Conservation (phyloP, 2,329 filamentous ascomycete species). For the Pseudopyricularia javanii region DNA sequence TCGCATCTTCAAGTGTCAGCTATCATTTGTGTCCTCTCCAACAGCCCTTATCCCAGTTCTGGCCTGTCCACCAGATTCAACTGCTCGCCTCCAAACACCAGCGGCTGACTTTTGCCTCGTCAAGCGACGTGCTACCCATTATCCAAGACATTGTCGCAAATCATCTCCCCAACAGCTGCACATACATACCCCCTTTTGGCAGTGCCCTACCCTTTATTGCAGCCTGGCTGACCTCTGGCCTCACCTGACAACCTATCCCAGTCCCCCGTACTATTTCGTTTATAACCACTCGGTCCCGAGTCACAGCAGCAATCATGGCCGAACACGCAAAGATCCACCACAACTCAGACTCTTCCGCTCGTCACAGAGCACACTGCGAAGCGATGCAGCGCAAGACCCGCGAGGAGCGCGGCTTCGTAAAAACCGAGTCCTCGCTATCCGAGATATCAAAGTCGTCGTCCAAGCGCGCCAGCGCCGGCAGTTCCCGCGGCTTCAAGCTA, state of each 20-base stretch:
- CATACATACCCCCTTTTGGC: not conserved
- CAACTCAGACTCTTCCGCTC: not conserved
- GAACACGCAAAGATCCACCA: not conserved
- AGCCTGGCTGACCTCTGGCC: not conserved
- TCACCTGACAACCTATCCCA: not conserved
- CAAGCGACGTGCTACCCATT: not conserved
- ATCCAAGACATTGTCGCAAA: not conserved
- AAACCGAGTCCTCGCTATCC: constrained; percentile 35
- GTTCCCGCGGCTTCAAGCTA: constrained; percentile 13
- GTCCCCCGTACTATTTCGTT: not conserved
- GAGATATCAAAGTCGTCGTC: constrained; percentile 17
- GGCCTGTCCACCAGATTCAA: too few relatives aligned
- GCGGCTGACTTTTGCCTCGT: not conserved
- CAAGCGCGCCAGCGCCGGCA: constrained; percentile 8
- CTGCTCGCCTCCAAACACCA: too few relatives aligned
- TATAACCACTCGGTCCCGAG: too few relatives aligned
- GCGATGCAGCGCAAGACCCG: constrained; percentile 39
- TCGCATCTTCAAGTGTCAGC: too few relatives aligned
- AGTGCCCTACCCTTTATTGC: too few relatives aligned
- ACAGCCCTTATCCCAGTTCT: too few relatives aligned
- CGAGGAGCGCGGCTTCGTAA: constrained; percentile 32
- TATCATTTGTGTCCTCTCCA: too few relatives aligned
- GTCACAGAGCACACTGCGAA: constrained; percentile 5
- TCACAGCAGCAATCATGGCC: not conserved
- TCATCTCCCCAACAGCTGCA: not conserved